Evolutionary conservation across 2,329 filamentous ascomycete genomes (phyloP), one percentile per base, ranked within the genome.

Genomic region (Talaromyces funiculosus): DNA sequence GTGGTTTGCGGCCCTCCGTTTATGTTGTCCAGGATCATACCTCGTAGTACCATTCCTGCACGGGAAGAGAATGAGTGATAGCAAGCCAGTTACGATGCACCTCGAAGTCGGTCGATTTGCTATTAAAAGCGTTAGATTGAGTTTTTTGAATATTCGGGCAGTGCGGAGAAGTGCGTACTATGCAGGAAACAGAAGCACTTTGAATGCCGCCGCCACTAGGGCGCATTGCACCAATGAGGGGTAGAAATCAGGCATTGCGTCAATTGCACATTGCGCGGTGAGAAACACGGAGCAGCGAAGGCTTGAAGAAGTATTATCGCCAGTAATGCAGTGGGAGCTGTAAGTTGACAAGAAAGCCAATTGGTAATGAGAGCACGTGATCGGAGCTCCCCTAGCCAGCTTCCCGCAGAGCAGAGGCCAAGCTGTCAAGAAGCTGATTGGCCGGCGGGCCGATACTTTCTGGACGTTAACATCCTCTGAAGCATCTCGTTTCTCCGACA

Each of bases 61-160:
- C 77, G 3, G 93, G 90, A 20, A 97, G 82, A 63, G 90, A 96
- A 77, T 96, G 83, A 4, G 94, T 97, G 67, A 97, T 91, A 64
- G 94, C 94, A 42, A 99, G 86, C 94, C 94, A 99, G 80, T 99
- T 99, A 66, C 94, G 88, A 77, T 99, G 94, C 59, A 99, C 94
- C 76, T 99, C 94, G 70, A 99, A 99, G 75, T 99, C 94, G 68
- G 94, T 99, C 5, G 94, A 99, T 82, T 96, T 97, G 81, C 92
- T 97, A 75, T 61, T 40, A 20, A 43, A 7, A 29, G 26, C 10
- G 29, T 42, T 29, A 57, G 53, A 42, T 8, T 24, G 31, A 20
- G 45, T 8, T 29, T 26, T n/a, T 10, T 12, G 26, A 55, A 31
- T 29, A 20, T 22, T n/a, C 18, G 29, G 24, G 22, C 57, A 59